Evolutionary conservation across 495 filamentous ascomycete genomes (phyloP).

Genomic region (Podospora pseudoanserina): DNA sequence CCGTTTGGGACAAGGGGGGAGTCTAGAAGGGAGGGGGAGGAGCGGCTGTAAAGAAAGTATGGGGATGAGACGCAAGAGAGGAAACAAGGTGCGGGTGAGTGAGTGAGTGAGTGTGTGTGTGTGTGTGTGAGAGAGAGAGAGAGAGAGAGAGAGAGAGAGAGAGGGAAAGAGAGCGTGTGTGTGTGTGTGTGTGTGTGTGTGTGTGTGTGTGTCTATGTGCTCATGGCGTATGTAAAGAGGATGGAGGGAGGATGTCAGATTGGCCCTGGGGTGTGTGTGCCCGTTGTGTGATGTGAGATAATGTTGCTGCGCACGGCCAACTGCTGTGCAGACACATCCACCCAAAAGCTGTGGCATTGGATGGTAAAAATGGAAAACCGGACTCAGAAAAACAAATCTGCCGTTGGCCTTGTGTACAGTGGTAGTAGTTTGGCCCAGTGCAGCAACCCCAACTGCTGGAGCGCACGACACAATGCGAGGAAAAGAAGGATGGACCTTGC

Average conservation of each 20-base stretch:
- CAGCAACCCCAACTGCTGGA: slow-evolving; percentile 4
- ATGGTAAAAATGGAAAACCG: not conserved
- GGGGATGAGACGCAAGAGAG: not conserved
- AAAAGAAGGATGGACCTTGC: slow-evolving; percentile 11
- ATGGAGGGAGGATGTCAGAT: not conserved
- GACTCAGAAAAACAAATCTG: not conserved
- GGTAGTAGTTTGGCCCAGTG: not conserved
- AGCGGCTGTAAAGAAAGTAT: not conserved
- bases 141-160: not conserved
- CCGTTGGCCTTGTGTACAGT: not conserved
- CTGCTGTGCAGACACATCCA: not conserved
- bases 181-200: no score
- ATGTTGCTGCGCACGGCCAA: not conserved
- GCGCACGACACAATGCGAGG: not conserved
- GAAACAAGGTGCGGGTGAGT: not conserved
- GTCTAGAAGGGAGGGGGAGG: not conserved
- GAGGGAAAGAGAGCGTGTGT: not conserved
- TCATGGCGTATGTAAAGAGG: not conserved
- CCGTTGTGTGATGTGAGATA: not conserved
- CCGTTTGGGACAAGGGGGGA: not conserved
- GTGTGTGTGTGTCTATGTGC: slow-evolving; percentile 1
- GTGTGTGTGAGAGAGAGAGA: not conserved
- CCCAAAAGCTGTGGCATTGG: not conserved
- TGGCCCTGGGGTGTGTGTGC: not conserved
- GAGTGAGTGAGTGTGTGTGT: not conserved